These are phyloP conservation scores for Mucor racemosus DNA, from an alignment of 371 early-diverging fungal genomes.

Conservation along the genomic window DNA sequence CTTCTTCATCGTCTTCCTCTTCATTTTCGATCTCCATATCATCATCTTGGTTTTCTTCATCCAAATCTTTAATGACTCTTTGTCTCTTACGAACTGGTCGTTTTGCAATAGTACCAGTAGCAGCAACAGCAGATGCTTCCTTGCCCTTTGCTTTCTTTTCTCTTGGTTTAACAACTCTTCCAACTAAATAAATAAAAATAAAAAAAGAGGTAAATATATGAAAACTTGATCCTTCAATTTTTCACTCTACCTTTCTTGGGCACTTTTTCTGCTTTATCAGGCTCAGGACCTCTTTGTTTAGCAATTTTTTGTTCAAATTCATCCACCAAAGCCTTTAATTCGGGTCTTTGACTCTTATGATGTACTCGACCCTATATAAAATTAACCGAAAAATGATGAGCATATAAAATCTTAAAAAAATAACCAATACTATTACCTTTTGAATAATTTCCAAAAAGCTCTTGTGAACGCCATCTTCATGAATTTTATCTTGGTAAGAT, in stretches of 20 bases:
- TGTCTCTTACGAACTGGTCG: conserved; percentile 15
- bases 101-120: not conserved
- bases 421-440: conserved; percentile 59
- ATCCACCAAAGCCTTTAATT: conserved; percentile 76
- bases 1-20: conserved; percentile 9
- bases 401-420: not conserved
- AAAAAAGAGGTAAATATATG: not conserved
- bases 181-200: not conserved
- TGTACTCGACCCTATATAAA: conserved; percentile 60
- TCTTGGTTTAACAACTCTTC: conserved; percentile 8
- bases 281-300: conserved; percentile 34
- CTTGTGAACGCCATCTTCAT: conserved; percentile 82
- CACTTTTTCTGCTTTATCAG: conserved; percentile 21
- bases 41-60: conserved; percentile 16
- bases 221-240: no score
- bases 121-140: not conserved
- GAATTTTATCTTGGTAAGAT: conserved; percentile 86
- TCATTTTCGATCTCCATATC: conserved; percentile 15
- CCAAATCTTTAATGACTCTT: not conserved
- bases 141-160: conserved; percentile 3
- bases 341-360: conserved; percentile 67
- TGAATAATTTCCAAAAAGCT: conserved; percentile 80
- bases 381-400: conserved; percentile 1
- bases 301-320: conserved; percentile 75
- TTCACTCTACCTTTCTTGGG: conserved; percentile 19